Base-by-base conservation (phyloP, 257 asterid species). In the Nicotiana tomentosiformis region DNA sequence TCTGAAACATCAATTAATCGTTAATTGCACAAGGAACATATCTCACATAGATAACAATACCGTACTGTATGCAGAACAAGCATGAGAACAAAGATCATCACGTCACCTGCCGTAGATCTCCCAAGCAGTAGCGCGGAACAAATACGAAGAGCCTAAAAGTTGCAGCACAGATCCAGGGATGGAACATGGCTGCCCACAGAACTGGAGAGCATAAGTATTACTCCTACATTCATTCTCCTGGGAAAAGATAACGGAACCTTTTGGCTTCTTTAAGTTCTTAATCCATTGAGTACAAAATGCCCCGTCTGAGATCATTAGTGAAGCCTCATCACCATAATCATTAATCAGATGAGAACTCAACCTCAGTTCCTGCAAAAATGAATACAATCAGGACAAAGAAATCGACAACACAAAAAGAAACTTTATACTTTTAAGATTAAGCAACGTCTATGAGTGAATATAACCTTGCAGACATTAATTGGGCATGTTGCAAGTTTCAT, bases 111-210 rank as follows among this genome's bases (percentile, higher is more conserved):
- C 99, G 86, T 94, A 94, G 88, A 90, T 87, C 93, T 96, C 99
- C 99, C 99, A 96, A 49, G 98, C 88, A 90, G 93, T 89, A 82
- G 98, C 97, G 70, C 97, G 98, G 55, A 91, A 93, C 93, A 96
- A 86, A 85, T 92, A 93, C 56, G 98, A 92, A 79, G 98, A 92
- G 77, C 98, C 98, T 87, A 91, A 82, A 78, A 96, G 87, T 80
- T 94, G 99, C 87, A 91, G 82, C 77, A 96, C 98, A 12, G 98
- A 90, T 77, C 90, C 93, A 72, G 99, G 98, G 69, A 94, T 86
- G 64, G 99, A 87, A 87, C 91, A 91, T 78, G 97, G 93, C 68
- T 90, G 98, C 67, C 97, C 93, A 85, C 91, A 87, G 89, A 92
- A 92, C 70, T 94, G 92, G 85, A 79, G 87, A 26, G 85, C 82